A percentile compares a stretch with the other conserved stretches of the same genome.
Conservation (phyloP, 768 basidiomycete genomes). For the Podaxis rugospora region DNA sequence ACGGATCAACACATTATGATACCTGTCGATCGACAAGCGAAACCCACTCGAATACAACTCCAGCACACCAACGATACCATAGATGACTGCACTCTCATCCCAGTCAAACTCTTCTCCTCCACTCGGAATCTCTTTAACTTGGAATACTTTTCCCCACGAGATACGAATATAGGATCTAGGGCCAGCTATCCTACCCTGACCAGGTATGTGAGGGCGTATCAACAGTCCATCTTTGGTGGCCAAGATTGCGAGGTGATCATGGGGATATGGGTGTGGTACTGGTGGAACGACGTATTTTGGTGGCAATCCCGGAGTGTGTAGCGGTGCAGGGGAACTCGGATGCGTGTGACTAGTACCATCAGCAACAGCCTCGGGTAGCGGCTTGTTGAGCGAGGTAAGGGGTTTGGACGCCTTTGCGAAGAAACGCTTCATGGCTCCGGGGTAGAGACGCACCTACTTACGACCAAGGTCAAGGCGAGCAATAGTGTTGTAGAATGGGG, state of each 20-base stretch:
- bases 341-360: neutral
- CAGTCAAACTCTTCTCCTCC: conserved; percentile 42
- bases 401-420: conserved; percentile 36
- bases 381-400: conserved; percentile 15
- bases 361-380: neutral
- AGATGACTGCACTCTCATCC: conserved; percentile 53
- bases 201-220: conserved; percentile 51
- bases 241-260: conserved; percentile 63
- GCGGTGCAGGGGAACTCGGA: neutral
- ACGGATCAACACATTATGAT: conserved; percentile 8
- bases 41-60: conserved; percentile 65
- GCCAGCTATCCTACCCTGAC: conserved; percentile 15
- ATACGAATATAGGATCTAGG: conserved; percentile 25
- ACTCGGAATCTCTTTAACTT: conserved; percentile 46
- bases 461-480: neutral
- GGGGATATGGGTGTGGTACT: conserved; percentile 69
- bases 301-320: conserved; percentile 36
- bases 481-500: neutral
- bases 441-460: neutral
- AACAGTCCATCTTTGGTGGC: conserved; percentile 60
- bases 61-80: conserved; percentile 74
- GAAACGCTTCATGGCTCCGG: conserved; percentile 36
- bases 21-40: neutral
- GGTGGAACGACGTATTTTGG: conserved; percentile 65
- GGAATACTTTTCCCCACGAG: conserved; percentile 56